A percentile compares a stretch with the other conserved stretches of the same genome.
Conservation (phyloP, 2,329 filamentous ascomycete genomes). For the Diaporthe sp. region DNA sequence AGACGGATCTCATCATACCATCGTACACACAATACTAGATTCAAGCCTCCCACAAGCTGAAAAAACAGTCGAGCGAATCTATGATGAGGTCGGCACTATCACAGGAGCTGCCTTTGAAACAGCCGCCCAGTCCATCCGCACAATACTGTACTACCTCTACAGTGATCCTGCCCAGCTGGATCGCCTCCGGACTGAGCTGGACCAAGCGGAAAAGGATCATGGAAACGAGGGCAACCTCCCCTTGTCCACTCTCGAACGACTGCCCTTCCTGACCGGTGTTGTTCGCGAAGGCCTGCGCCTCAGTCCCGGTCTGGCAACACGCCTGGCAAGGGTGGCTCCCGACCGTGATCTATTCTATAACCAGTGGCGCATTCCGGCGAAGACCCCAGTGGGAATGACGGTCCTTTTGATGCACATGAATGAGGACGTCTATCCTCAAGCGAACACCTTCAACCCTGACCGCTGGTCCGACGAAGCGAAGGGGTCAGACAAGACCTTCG, state of each 20-base stretch:
- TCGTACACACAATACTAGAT: background rate
- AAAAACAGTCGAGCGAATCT: conserved; percentile 51
- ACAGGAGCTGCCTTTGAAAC: conserved; percentile 56
- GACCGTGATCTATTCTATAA: conserved; percentile 51
- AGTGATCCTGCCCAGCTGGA: conserved; percentile 48
- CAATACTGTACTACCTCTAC: conserved; percentile 54
- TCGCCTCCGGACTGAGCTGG: conserved; percentile 53
- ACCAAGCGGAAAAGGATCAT: conserved; percentile 30
- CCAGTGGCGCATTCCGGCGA: conserved; percentile 46
- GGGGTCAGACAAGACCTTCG: conserved; percentile 44
- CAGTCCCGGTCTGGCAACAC: conserved; percentile 56
- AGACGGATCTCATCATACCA: conserved; percentile 47
- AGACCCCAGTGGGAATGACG: conserved; percentile 49
- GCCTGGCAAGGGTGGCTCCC: conserved; percentile 52
- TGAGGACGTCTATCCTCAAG: conserved; percentile 42
- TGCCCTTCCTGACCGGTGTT: conserved; percentile 58
- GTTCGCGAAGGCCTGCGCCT: conserved; percentile 61
- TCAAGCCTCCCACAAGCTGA: conserved; percentile 50
- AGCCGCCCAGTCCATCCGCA: conserved; percentile 51
- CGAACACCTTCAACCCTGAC: conserved; percentile 47
- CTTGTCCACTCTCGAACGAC: conserved; percentile 48
- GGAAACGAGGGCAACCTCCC: background rate
- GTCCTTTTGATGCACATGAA: conserved; percentile 46
- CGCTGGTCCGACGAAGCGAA: conserved; percentile 47
- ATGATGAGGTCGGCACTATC: conserved; percentile 50